Evolutionary conservation across 2,329 filamentous ascomycete genomes (phyloP).

Genomic region (Dothideomycetes sp.): DNA sequence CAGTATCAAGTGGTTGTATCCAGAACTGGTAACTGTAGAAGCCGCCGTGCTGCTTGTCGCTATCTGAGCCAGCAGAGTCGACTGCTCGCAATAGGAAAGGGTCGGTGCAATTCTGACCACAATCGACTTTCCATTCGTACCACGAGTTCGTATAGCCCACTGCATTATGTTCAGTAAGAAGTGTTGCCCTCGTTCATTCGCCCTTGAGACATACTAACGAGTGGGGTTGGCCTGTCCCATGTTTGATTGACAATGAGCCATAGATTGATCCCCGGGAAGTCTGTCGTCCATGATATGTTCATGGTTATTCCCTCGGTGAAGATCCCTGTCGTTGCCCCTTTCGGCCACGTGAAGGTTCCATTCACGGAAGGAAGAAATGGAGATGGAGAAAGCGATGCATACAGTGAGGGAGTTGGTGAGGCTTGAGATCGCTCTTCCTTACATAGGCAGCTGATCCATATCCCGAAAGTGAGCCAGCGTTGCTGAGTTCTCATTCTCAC

Average conservation of each 20-base stretch:
- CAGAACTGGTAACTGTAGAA: conserved; percentile 6
- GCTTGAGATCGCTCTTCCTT: not conserved
- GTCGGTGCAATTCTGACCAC: conserved; percentile 2
- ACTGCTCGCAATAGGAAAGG: conserved; percentile 2
- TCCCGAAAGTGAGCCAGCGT: not conserved
- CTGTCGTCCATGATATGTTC: conserved; percentile 5
- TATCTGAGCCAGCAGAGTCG: not conserved
- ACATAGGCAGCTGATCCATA: not conserved
- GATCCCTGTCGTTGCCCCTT: not conserved
- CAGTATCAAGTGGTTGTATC: conserved; percentile 1
- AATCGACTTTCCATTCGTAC: conserved; percentile 1
- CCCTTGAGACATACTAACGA: not conserved
- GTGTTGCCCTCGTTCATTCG: too few species aligned
- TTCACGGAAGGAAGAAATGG: not conserved
- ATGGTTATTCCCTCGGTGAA: conserved; percentile 2
- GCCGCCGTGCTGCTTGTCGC: conserved; percentile 1
- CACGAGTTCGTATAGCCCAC: conserved; percentile 1
- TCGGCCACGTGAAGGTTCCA: conserved; percentile 2
- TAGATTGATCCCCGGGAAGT: not conserved
- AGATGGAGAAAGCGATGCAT: not conserved
- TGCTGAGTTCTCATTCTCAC: too few species aligned
- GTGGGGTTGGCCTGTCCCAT: not conserved
- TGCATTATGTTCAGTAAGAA: not conserved
- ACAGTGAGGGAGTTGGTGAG: not conserved
- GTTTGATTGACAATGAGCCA: conserved; percentile 2